Evolutionary conservation across 163 green algal genomes (phyloP), one percentile per base, ranked within the genome.

Genomic region (Chlamydomonas reinhardtii): DNA sequence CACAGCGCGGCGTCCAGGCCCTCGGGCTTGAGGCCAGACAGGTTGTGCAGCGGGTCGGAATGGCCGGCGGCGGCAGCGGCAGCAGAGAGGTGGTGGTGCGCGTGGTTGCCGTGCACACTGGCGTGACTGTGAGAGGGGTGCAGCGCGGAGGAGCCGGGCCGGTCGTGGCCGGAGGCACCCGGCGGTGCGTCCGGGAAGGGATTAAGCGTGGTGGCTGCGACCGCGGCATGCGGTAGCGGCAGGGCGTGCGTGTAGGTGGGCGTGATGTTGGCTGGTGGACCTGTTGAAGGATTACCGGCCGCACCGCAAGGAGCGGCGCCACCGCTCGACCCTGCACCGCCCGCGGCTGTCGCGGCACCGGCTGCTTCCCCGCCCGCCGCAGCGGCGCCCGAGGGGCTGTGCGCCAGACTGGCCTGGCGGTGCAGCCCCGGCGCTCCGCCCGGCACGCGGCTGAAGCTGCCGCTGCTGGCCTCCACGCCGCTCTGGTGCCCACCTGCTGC

Each of bases 1-100:
- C 87, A 91, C 65, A 79, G 61, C 29, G 35, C 74, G 15, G 20
- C 0, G n/a, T 91, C 87, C 29, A 91, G 61, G 2, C 74, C 87
- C 64, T 91, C 86, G 22, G 87, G 87, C 48, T 59, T 68, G 20
- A 83, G 31, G 48, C 48, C 48, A 1, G 48, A 56, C 48, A 56
- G 48, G 48, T 34, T 37, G n/a, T 72, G 65, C 65, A 29, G 65
- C 65, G 16, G 25, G 73, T 27, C 12, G 48, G 24, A 11, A 8
- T 66, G 43, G 43, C 39, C 73, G 73, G 27, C 16, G 29, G 43
- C 29, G 29, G 22, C 29, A 8, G 43, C 37, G 48, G 43, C 31
- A 25, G 37, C 31, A 22, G 34, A 19, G 0, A 56, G 54, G 24
- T 48, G 54, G 34, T 19, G 52, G 16, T 19, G 25, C 27, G 48